Evolutionary conservation across 192 early-diverging fungal genomes (phyloP).

Genomic region (Coemansia sp.): DNA sequence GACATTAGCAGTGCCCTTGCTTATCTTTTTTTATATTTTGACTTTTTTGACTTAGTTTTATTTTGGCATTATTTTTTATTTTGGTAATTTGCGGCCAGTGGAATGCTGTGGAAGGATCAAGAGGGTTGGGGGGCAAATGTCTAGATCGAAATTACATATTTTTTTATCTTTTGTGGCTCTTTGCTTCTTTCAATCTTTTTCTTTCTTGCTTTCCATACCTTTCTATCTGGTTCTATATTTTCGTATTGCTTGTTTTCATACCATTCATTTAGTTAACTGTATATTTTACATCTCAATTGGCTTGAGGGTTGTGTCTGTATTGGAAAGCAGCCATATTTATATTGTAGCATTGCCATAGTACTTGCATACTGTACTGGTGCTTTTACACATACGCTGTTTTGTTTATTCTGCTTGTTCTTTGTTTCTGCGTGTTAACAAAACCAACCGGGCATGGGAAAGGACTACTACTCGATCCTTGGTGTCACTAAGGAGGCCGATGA

Average conservation of each 20-base stretch:
- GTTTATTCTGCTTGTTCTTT: background rate
- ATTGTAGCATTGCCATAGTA: background rate
- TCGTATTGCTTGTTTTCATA: slow-evolving; percentile 4
- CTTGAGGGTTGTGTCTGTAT: background rate
- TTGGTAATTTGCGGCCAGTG: too few species aligned
- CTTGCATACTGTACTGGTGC: too few species aligned
- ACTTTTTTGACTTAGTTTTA: background rate
- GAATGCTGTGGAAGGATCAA: background rate
- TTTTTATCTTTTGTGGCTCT: background rate
- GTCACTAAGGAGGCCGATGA: slow-evolving; percentile 74
- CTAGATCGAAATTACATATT: background rate
- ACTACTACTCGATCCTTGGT: slow-evolving; percentile 94
- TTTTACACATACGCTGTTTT: background rate
- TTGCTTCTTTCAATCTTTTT: too few species aligned
- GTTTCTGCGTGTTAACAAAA: background rate
- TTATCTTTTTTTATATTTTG: background rate
- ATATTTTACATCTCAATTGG: background rate
- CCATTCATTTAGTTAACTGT: background rate
- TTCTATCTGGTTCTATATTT: slow-evolving; percentile 6
- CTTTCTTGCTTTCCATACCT: background rate
- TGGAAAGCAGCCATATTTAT: background rate
- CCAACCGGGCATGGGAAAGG: slow-evolving; percentile 67
- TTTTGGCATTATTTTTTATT: too few species aligned
- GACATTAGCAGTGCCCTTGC: too few species aligned
- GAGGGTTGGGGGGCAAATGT: background rate